Percentiles rank a stretch among this genome's conserved stretches.
Conservation (phyloP, 805 yeast species). For the baker's yeast (Saccharomyces cerevisiae) region DNA sequence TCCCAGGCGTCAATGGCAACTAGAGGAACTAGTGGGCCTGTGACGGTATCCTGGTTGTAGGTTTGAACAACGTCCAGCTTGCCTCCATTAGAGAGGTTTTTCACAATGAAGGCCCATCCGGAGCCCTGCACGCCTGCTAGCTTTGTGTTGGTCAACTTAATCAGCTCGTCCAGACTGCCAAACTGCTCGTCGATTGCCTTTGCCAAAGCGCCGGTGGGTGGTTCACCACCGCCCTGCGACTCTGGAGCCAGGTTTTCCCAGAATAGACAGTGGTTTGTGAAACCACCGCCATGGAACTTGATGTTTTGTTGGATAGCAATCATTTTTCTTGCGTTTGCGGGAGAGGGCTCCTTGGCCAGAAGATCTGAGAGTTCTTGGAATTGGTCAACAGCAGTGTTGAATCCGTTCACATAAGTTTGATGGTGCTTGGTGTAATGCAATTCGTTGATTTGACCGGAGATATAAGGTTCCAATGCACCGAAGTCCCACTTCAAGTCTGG, state of each 20-base stretch:
- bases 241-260: slow-evolving; percentile 83
- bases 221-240: slow-evolving; percentile 66
- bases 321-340: slow-evolving; percentile 19
- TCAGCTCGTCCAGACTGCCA: slow-evolving; percentile 67
- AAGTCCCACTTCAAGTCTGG: slow-evolving; percentile 82
- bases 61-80: slow-evolving; percentile 68
- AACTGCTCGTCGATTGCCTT: slow-evolving; percentile 54
- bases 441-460: slow-evolving; percentile 81
- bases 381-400: slow-evolving; percentile 70
- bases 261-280: slow-evolving; percentile 74
- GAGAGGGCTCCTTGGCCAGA: slow-evolving; percentile 49
- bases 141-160: slow-evolving; percentile 52
- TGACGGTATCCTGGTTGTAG: slow-evolving; percentile 79
- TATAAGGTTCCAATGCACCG: slow-evolving; percentile 77
- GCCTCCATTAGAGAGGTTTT: slow-evolving; percentile 66
- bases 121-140: slow-evolving; percentile 90
- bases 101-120: slow-evolving; percentile 90
- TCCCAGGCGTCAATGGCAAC: slow-evolving; percentile 95
- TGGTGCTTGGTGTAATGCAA: slow-evolving; percentile 85
- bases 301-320: slow-evolving; percentile 57
- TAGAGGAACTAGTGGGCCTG: slow-evolving; percentile 61
- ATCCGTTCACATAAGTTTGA: slow-evolving; percentile 83
- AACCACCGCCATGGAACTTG: slow-evolving; percentile 92
- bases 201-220: slow-evolving; percentile 46
- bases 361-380: slow-evolving; percentile 53